phyloP scores from a whole-genome alignment of 371 early-diverging fungal species.

The Mortierella sp. region DNA sequence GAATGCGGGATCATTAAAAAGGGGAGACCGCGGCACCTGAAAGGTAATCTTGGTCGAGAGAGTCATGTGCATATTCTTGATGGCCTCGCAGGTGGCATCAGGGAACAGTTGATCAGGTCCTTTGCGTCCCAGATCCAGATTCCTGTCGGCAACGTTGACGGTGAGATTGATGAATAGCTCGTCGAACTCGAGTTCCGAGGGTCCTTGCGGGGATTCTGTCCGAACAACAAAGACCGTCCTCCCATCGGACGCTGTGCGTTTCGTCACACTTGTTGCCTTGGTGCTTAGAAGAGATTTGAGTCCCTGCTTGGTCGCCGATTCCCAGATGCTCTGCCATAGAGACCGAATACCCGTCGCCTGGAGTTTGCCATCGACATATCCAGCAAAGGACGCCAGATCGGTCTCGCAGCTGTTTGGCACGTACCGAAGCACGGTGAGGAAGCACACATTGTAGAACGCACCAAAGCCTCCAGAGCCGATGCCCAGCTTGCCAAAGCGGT shows the following conservation, averaged over 20 bases:
- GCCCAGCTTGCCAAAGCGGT: constrained; percentile 14
- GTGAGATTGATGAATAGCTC: constrained; percentile 15
- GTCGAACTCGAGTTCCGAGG: constrained; percentile 11
- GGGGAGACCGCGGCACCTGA: constrained; percentile 16
- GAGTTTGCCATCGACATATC: constrained; percentile 6
- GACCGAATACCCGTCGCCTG: constrained; percentile 11
- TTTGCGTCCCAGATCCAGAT: constrained; percentile 9
- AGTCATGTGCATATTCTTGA: constrained; percentile 15
- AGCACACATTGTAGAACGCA: constrained; percentile 12
- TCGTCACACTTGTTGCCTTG: constrained; percentile 14
- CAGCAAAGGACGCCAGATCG: constrained; percentile 11
- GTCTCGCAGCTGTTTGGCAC: constrained; percentile 11
- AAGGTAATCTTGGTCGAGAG: constrained; percentile 16
- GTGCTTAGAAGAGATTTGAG: constrained; percentile 12
- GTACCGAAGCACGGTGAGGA: constrained; percentile 12
- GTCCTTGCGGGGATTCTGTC: constrained; percentile 3
- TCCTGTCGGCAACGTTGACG: constrained; percentile 11
- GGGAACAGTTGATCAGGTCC: constrained; percentile 16
- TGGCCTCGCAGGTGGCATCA: constrained; percentile 9
- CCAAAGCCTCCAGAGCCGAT: constrained; percentile 15
- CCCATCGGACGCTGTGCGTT: constrained; percentile 15
- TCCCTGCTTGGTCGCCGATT: constrained; percentile 15
- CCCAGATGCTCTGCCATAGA: constrained; percentile 15
- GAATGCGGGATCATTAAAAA: constrained; percentile 11
- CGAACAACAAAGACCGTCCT: constrained; percentile 10